These are phyloP conservation scores for Exophiala alcalophila DNA, from an alignment of 2,329 filamentous ascomycete species.

Conservation along the genomic window DNA sequence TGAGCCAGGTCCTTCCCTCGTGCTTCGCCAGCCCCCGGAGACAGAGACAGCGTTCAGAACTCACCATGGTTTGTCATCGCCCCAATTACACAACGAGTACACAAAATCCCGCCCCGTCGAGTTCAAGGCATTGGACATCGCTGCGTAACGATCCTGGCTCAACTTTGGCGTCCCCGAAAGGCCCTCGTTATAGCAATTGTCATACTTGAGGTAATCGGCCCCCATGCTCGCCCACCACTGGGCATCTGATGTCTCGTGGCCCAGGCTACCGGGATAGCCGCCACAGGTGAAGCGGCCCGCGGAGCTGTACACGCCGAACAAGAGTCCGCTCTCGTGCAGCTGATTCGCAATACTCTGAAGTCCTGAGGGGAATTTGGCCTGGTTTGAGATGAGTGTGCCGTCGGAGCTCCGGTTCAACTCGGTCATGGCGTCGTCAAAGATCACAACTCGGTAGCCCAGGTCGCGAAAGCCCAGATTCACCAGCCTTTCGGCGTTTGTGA, in stretches of 20 bases:
- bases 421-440: slow-evolving; percentile 55
- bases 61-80: slow-evolving; percentile 44
- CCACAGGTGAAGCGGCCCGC: slow-evolving; percentile 36
- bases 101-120: slow-evolving; percentile 46
- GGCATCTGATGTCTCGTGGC: slow-evolving; percentile 54
- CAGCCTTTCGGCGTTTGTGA: slow-evolving; percentile 20
- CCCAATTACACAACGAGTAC: slow-evolving; percentile 53
- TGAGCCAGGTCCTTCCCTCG: too few species aligned
- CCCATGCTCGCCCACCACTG: slow-evolving; percentile 52
- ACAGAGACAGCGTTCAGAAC: too few species aligned
- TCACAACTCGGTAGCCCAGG: slow-evolving; percentile 51
- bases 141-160: slow-evolving; percentile 48
- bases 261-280: slow-evolving; percentile 45
- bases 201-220: slow-evolving; percentile 47
- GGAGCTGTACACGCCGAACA: slow-evolving; percentile 54
- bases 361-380: slow-evolving; percentile 47
- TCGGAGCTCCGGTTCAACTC: slow-evolving; percentile 43
- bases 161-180: slow-evolving; percentile 48
- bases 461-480: slow-evolving; percentile 34
- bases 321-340: slow-evolving; percentile 49
- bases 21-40: too few species aligned
- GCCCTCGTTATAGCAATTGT: slow-evolving; percentile 57
- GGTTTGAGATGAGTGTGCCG: slow-evolving; percentile 43
- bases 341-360: slow-evolving; percentile 48
- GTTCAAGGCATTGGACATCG: slow-evolving; percentile 50